These are phyloP conservation scores for Debaryomyces maramus DNA, from an alignment of 805 yeast species.

Conservation along the genomic window DNA sequence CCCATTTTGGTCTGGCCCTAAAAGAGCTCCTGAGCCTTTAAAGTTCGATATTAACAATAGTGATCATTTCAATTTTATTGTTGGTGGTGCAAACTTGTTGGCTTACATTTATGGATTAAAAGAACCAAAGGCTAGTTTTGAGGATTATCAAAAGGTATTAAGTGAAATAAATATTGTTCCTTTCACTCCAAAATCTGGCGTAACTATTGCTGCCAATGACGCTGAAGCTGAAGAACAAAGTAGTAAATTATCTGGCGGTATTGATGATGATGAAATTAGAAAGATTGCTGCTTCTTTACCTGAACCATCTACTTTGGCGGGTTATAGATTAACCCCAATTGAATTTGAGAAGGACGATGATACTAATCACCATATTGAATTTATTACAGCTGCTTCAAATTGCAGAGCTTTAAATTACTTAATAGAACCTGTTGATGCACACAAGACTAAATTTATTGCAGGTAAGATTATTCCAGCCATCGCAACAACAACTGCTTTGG, in stretches of 20 bases:
- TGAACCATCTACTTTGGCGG: slow-evolving; percentile 83
- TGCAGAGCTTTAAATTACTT: slow-evolving; percentile 91
- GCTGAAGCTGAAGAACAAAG: slow-evolving; percentile 88
- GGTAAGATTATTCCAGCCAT: slow-evolving; percentile 98
- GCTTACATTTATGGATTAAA: slow-evolving; percentile 89
- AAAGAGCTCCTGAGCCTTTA: slow-evolving; percentile 91
- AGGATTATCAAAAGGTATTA: slow-evolving; percentile 57
- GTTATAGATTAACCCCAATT: slow-evolving; percentile 82
- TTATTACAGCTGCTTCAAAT: slow-evolving; percentile 93
- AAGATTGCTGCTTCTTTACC: slow-evolving; percentile 79
- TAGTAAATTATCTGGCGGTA: slow-evolving; percentile 30
- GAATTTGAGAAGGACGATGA: slow-evolving; percentile 99
- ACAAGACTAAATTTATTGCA: slow-evolving; percentile 94
- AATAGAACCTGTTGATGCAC: slow-evolving; percentile 84
- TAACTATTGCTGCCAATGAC: slow-evolving; percentile 81
- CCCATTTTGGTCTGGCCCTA: slow-evolving; percentile 97
- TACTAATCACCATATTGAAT: slow-evolving; percentile 92
- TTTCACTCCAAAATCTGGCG: slow-evolving; percentile 72
- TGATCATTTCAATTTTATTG: slow-evolving; percentile 80
- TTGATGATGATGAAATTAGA: slow-evolving; percentile 65
- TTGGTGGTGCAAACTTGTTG: slow-evolving; percentile 87
- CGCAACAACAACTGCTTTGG: slow-evolving; percentile 98
- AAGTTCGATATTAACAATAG: slow-evolving; percentile 70
- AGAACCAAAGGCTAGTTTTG: slow-evolving; percentile 61
- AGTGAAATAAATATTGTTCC: slow-evolving; percentile 44